Conservation (phyloP, 495 filamentous ascomycete genomes). For the Hypoxylon fragiforme region DNA sequence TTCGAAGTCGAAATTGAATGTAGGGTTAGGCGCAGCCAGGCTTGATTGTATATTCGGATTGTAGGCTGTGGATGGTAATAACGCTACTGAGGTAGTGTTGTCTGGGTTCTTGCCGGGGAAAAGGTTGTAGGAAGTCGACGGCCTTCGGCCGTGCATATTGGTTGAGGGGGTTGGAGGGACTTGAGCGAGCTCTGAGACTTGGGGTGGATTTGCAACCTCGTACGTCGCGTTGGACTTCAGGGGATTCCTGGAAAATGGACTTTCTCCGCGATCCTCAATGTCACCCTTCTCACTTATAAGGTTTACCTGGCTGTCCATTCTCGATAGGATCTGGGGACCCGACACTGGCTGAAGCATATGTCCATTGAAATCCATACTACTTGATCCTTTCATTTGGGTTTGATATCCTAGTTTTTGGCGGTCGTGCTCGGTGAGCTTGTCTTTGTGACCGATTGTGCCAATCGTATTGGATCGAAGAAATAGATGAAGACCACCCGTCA, state of each 20-base stretch:
- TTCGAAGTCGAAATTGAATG: conserved; percentile 17
- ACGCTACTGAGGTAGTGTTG: conserved; percentile 38
- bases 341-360: conserved; percentile 40
- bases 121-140: conserved; percentile 43
- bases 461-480: conserved; percentile 51
- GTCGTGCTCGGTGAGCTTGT: conserved; percentile 48
- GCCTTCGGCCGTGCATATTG: conserved; percentile 40
- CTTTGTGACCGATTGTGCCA: conserved; percentile 44
- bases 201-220: conserved; percentile 29
- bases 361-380: conserved; percentile 35
- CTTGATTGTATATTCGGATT: conserved; percentile 34
- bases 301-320: conserved; percentile 41
- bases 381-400: conserved; percentile 24
- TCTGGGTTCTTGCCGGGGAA: conserved; percentile 40
- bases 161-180: conserved; percentile 24
- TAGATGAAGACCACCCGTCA: conserved; percentile 52
- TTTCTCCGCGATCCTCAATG: conserved; percentile 35
- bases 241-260: conserved; percentile 25
- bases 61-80: conserved; percentile 50
- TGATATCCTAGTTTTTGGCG: conserved; percentile 41
- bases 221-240: conserved; percentile 41
- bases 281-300: conserved; percentile 26
- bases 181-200: conserved; percentile 37
- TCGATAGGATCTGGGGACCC: conserved; percentile 30
- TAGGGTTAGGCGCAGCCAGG: background rate